Percentiles rank a stretch among this genome's conserved stretches.
phyloP scores from a whole-genome alignment of 192 early-diverging fungal species.

The Jimgerdemannia lactiflua region DNA sequence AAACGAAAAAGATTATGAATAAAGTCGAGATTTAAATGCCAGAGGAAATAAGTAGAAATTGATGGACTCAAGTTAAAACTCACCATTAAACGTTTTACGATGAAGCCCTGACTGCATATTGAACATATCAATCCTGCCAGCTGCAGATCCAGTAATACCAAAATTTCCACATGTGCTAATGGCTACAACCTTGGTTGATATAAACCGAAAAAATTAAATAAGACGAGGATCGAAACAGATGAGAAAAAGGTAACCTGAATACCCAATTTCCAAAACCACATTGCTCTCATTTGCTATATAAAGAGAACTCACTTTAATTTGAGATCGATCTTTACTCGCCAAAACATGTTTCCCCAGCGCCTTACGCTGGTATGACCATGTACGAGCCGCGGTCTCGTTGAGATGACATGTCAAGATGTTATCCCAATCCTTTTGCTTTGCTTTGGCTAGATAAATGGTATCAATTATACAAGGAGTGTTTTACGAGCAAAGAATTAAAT shows the following conservation, averaged over 20 bases:
- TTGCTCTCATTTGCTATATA: no score
- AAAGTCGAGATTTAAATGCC: conserved; percentile 2
- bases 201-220: conserved; percentile 10
- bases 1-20: background rate
- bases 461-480: background rate
- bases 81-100: conserved; percentile 63
- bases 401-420: conserved; percentile 88
- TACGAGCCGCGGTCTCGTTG: conserved; percentile 65
- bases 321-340: conserved; percentile 53
- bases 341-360: conserved; percentile 71
- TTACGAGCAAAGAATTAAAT: background rate
- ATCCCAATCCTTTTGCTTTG: conserved; percentile 83
- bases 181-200: conserved; percentile 43
- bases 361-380: conserved; percentile 83
- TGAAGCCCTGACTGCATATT: conserved; percentile 93
- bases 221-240: background rate
- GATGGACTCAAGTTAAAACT: background rate
- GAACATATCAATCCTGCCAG: conserved; percentile 83
- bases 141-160: conserved; percentile 79
- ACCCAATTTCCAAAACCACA: conserved; percentile 4
- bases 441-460: conserved; percentile 29
- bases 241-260: conserved; percentile 13
- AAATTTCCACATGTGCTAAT: conserved; percentile 93
- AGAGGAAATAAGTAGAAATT: background rate
- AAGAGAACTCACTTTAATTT: conserved; percentile 46